These are phyloP conservation scores for Pseudonitzschia pungens DNA, from an alignment of 108 stramenopile genomes.

Conservation along the genomic window DNA sequence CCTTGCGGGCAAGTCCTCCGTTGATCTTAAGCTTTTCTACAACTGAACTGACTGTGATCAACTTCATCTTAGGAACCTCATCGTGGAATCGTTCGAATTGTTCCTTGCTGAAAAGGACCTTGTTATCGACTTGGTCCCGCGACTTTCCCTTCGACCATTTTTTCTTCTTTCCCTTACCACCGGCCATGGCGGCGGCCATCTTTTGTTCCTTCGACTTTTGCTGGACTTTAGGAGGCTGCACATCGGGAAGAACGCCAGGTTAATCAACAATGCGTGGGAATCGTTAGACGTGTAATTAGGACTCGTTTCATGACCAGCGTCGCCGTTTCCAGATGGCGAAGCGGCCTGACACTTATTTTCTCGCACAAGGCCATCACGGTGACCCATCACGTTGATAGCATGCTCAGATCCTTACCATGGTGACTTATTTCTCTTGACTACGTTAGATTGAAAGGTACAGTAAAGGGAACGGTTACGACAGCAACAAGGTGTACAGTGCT, in stretches of 20 bases:
- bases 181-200: slow-evolving; percentile 99
- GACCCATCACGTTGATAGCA: not conserved
- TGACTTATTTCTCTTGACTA: slow-evolving; percentile 9
- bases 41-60: slow-evolving; percentile 95
- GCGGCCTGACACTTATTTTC: too few species aligned
- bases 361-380: too few species aligned
- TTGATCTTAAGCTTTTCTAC: slow-evolving; percentile 99
- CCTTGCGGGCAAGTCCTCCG: slow-evolving; percentile 94
- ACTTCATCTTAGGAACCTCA: slow-evolving; percentile 99
- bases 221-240: slow-evolving; percentile 94
- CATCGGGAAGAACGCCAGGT: not conserved
- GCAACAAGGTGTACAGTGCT: not conserved
- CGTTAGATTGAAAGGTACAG: not conserved
- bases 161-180: slow-evolving; percentile 99
- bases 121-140: slow-evolving; percentile 99
- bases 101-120: slow-evolving; percentile 98
- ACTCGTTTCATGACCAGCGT: too few species aligned
- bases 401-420: slow-evolving; percentile 5
- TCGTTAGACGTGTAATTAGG: too few species aligned
- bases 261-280: too few species aligned
- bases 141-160: slow-evolving; percentile 99
- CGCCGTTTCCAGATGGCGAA: too few species aligned
- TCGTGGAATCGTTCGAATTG: slow-evolving; percentile 92
- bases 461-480: not conserved
- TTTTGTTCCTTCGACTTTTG: slow-evolving; percentile 99